A percentile compares a stretch with the other conserved stretches of the same genome.
Conservation (phyloP, 176 grass and related monocot species). For the Rhipidocladum racemiflorum region DNA sequence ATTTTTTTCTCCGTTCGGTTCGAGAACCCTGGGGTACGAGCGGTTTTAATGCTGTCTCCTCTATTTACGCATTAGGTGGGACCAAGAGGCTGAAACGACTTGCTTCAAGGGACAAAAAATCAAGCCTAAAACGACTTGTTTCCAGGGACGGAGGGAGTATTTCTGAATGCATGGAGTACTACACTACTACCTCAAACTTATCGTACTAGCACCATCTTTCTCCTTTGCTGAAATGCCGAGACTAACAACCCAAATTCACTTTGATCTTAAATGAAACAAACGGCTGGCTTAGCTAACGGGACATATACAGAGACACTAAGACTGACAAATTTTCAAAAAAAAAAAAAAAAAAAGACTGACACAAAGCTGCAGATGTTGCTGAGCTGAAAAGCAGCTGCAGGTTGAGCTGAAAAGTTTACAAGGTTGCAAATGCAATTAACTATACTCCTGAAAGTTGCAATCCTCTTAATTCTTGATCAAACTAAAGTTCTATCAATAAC, state of each 20-base stretch:
- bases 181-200: no score
- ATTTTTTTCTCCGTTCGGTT: no score
- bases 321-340: no score
- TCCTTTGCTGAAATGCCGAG: background rate
- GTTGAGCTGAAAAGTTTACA: background rate
- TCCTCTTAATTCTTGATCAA: background rate
- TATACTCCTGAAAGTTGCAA: background rate
- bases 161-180: no score
- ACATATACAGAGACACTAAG: background rate
- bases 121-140: no score
- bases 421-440: background rate
- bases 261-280: background rate
- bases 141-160: no score
- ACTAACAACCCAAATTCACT: background rate
- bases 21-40: no score
- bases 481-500: background rate
- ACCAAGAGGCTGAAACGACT: no score
- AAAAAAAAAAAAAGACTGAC: no score
- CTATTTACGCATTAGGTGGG: no score
- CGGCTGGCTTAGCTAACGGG: background rate
- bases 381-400: background rate
- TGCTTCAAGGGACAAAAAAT: no score
- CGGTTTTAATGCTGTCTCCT: no score
- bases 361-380: conserved; percentile 2
- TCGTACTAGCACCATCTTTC: background rate